Percentiles rank a stretch among this genome's conserved stretches.
phyloP scores from a whole-genome alignment of 768 basidiomycete species.

The Xerocomellus chrysenteron region DNA sequence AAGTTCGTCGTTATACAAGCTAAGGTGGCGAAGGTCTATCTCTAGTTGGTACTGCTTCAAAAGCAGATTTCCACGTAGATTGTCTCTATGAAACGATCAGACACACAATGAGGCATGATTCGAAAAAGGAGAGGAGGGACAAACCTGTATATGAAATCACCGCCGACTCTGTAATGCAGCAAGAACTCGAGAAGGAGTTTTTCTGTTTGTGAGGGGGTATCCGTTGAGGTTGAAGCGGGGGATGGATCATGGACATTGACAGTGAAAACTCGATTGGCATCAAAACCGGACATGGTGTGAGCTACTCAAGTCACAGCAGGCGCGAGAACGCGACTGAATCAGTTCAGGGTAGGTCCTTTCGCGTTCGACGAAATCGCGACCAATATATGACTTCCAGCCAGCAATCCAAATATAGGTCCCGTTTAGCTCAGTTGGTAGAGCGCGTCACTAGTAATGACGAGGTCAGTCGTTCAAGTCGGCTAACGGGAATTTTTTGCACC shows the following conservation, averaged over 20 bases:
- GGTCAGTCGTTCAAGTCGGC: slow-evolving; percentile 44
- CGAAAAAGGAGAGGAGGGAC: slow-evolving; percentile 15
- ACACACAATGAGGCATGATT: not conserved
- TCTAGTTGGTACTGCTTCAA: slow-evolving; percentile 86
- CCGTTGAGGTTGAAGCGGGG: slow-evolving; percentile 53
- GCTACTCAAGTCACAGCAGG: not conserved
- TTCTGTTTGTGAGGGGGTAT: slow-evolving; percentile 79
- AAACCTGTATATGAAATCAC: slow-evolving; percentile 90
- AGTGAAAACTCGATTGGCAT: slow-evolving; percentile 76
- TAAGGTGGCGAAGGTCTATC: slow-evolving; percentile 76
- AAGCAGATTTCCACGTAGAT: slow-evolving; percentile 84
- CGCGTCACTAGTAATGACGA: slow-evolving; percentile 50
- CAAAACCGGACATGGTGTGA: slow-evolving; percentile 79
- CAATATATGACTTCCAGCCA: not conserved
- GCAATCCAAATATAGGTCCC: slow-evolving; percentile 5
- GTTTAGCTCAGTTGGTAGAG: slow-evolving; percentile 52
- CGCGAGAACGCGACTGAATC: slow-evolving; percentile 10
- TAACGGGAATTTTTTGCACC: slow-evolving; percentile 35
- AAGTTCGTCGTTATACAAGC: slow-evolving; percentile 90
- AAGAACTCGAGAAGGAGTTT: slow-evolving; percentile 83
- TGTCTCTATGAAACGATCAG: slow-evolving; percentile 53
- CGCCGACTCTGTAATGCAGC: slow-evolving; percentile 82
- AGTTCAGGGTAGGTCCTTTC: slow-evolving; percentile 32
- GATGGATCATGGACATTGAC: slow-evolving; percentile 70
- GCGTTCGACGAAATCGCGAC: slow-evolving; percentile 13